Evolutionary conservation across 306 rosid species (phyloP).

Genomic region (Corylus heterophylla): DNA sequence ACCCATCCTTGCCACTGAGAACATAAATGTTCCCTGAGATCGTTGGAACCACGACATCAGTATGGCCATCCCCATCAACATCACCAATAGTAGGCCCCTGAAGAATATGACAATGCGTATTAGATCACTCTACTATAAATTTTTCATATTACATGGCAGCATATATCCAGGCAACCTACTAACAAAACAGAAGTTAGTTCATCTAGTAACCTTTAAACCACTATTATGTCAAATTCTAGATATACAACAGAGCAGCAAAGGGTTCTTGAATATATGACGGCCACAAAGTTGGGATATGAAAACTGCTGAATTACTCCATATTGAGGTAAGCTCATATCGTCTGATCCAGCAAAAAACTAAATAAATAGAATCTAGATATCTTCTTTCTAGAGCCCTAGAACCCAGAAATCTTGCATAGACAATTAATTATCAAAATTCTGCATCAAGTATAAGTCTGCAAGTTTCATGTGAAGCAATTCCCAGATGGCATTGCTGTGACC

Average conservation of each 20-base stretch:
- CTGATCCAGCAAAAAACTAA: neutral
- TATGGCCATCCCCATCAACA: constrained; percentile 92
- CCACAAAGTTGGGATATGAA: neutral
- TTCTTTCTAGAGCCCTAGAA: neutral
- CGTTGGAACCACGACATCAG: constrained; percentile 94
- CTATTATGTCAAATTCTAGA: neutral
- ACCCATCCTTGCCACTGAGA: constrained; percentile 97
- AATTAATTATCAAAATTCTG: neutral
- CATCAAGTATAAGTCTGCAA: neutral
- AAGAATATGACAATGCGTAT: constrained; percentile 17
- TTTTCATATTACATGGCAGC: constrained; percentile 14
- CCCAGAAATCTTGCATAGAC: neutral
- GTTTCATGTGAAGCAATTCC: neutral
- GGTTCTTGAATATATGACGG: neutral
- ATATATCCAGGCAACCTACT: constrained; percentile 3
- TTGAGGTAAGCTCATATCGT: neutral
- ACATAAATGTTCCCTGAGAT: constrained; percentile 86
- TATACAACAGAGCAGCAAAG: neutral
- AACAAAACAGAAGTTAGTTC: neutral
- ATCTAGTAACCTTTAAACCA: constrained; percentile 1
- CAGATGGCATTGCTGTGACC: neutral
- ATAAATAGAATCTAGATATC: neutral
- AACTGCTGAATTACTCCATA: neutral
- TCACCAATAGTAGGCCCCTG: constrained; percentile 95
- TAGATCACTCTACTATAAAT: neutral